Evolutionary conservation across 805 yeast species (phyloP), one percentile per base, ranked within the genome.

Genomic region (Starmerella bombicola): DNA sequence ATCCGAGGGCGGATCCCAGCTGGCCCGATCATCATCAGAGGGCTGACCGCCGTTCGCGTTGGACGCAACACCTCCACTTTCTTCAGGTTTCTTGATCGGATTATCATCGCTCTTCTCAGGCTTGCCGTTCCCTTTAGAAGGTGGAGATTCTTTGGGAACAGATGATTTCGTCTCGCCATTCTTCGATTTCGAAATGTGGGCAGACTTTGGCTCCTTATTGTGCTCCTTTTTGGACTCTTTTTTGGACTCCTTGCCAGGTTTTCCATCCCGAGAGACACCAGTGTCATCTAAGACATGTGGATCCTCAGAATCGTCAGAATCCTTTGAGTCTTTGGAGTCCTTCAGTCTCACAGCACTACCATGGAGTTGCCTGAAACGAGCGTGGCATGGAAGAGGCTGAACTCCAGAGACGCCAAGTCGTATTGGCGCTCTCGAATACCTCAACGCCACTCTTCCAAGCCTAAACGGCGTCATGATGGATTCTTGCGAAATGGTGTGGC

Each of bases 401-500:
- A n/a, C 16, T 9, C 26, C 5, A 13, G 33, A 17, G 26, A 16
- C 2, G 12, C 20, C 28, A 18, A 29, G 23, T 15, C 17, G 6
- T 3, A 16, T n/a, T 9, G 15, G 33, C 9, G n/a, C 4, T 16
- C 30, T 15, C 23, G 38, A 15, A 19, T 28, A 12, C 13, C 31
- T 23, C 12, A 39, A 33, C 37, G 41, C 43, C 41, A 36, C 47
- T 39, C 41, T 18, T 26, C 38, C 28, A 41, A 28, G 26, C 29
- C 32, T 35, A 22, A 31, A 35, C 28, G 43, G 29, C 30, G 35
- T 40, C 43, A 40, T 40, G 15, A 13, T 22, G n/a, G n/a, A n/a
- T n/a, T n/a, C n/a, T n/a, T n/a, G n/a, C n/a, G n/a, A n/a, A n/a
- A n/a, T n/a, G n/a, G n/a, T n/a, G n/a, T n/a, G n/a, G n/a, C n/a